A percentile compares a stretch with the other conserved stretches of the same genome.
phyloP scores from a whole-genome alignment of 306 rosid species.

The Fragaria iinumae region DNA sequence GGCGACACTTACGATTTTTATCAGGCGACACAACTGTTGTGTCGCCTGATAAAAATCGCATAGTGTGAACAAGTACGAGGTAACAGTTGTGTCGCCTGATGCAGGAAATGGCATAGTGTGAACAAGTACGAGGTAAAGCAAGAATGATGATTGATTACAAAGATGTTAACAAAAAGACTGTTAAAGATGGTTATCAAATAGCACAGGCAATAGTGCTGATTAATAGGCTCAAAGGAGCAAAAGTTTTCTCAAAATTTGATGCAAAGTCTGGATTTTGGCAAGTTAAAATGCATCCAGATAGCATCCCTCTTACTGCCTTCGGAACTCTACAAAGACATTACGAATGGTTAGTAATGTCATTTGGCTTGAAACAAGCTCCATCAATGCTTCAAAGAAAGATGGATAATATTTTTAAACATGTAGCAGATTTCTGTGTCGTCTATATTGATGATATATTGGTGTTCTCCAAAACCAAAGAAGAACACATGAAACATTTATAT shows the following conservation, averaged over 20 bases:
- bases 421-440: no score
- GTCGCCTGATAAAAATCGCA: no score
- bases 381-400: neutral
- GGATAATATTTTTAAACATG: no score
- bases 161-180: no score
- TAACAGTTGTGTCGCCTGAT: no score
- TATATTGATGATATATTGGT: no score
- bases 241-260: neutral
- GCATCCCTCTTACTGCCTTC: neutral
- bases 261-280: neutral
- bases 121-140: no score
- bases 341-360: neutral
- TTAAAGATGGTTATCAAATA: neutral
- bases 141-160: no score
- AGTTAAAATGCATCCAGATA: neutral
- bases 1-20: no score
- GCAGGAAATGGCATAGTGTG: no score
- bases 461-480: neutral
- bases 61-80: no score
- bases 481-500: neutral
- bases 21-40: no score
- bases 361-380: neutral
- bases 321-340: neutral
- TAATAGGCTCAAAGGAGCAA: neutral
- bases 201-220: neutral